Base-by-base conservation (phyloP, 176 grass and related monocot genomes). In the Oryza longistaminata region DNA sequence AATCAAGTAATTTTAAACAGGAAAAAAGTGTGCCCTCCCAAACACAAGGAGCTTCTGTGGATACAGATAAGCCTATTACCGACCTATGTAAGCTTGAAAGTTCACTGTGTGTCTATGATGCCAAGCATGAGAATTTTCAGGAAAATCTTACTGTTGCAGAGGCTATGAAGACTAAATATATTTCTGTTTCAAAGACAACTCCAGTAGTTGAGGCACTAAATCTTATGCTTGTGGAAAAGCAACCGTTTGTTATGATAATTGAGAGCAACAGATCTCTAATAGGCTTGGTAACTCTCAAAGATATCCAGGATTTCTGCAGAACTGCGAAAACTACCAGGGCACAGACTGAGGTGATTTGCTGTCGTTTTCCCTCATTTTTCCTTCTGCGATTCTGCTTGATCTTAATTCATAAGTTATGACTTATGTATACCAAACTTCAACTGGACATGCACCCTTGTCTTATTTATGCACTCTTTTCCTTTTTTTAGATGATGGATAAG, bases 81-180 rank as follows among this genome's bases (percentile, higher is more conserved):
- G 89, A 92, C 35, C 77, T 93, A 26, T 98, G 91, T 64, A 81
- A 85, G 86, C 77, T 95, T 62, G 96, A 98, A 90, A 98, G 84
- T 66, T 95, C 87, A 27, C 87, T 95, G 39, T 92, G 93, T 82
- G 82, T 93, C 22, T 95, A 92, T 77, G 93, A 95, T 66, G 58
- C 46, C 66, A 82, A 52, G 66, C 66, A 50, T 13, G 85, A 81
- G 34, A 70, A 70, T 64, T 70, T 90, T 45, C 85, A 79, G 11
- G 77, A 86, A 86, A 93, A 73, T 68, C 46, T 98, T 64, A 92
- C 76, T 71, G 91, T 93, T 76, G 87, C 87, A n/a, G 86, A 93
- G 71, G 93, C 80, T 70, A 92, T 98, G 93, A 93, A 85, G 87
- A 93, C 82, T 64, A 95, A 81, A 69, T 98, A 85, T 75, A 44